Percentiles rank a stretch among this genome's conserved stretches.
Conservation (phyloP, 306 rosid species). For the Vachellia collinsii region DNA sequence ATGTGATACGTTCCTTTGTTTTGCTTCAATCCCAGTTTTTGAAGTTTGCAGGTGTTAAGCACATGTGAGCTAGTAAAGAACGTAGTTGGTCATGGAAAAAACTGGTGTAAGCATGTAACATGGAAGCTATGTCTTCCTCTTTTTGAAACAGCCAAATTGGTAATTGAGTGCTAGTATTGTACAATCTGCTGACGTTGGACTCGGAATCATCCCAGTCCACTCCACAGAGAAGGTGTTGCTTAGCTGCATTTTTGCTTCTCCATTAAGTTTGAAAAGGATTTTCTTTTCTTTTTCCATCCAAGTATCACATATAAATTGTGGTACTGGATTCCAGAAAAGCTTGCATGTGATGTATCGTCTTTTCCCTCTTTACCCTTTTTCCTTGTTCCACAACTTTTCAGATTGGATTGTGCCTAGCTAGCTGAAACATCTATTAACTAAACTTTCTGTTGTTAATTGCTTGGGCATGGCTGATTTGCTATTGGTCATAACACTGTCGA, state of each 20-base stretch:
- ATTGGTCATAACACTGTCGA: neutral
- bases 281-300: too few species aligned
- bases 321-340: neutral
- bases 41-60: neutral
- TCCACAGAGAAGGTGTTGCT: neutral
- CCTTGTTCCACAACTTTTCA: neutral
- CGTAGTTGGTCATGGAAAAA: neutral
- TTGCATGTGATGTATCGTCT: constrained; percentile 15
- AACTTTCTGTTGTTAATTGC: neutral
- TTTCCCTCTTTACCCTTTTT: neutral
- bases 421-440: constrained; percentile 4
- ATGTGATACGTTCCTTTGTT: too few species aligned
- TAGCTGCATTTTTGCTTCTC: constrained; percentile 1
- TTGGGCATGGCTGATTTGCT: neutral
- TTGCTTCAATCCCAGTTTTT: neutral
- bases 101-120: neutral
- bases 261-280: neutral
- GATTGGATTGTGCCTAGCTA: constrained; percentile 6
- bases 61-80: neutral
- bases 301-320: neutral
- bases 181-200: neutral
- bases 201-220: neutral
- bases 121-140: neutral
- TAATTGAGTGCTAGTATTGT: neutral
- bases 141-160: neutral